These are phyloP conservation scores for Asterionellopsis glacialis DNA, from an alignment of 108 stramenopile species.

Conservation along the genomic window DNA sequence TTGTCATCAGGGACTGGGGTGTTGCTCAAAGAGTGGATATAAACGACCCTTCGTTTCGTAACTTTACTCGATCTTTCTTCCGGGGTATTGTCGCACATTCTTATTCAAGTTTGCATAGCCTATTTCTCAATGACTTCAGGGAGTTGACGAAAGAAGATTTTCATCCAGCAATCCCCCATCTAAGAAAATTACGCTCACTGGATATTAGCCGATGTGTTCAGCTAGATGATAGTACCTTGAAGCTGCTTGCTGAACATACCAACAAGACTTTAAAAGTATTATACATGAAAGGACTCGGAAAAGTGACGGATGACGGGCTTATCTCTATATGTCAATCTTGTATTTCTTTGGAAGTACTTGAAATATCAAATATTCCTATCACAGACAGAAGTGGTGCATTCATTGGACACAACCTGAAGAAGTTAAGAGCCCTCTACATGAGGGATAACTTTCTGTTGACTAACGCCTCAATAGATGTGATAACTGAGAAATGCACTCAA, in stretches of 20 bases:
- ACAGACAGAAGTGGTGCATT: conserved; percentile 42
- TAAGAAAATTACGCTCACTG: conserved; percentile 38
- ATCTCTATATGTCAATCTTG: conserved; percentile 36
- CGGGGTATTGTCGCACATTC: conserved; percentile 41
- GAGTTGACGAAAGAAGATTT: conserved; percentile 35
- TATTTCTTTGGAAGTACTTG: conserved; percentile 41
- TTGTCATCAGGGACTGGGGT: conserved; percentile 37
- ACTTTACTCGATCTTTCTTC: conserved; percentile 20
- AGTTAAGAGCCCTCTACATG: conserved; percentile 49
- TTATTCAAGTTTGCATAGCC: conserved; percentile 40
- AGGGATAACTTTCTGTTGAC: conserved; percentile 62
- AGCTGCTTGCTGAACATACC: conserved; percentile 33
- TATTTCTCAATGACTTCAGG: conserved; percentile 48
- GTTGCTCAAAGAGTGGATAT: conserved; percentile 44
- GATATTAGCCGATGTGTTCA: conserved; percentile 45
- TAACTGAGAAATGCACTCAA: conserved; percentile 41
- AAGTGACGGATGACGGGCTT: conserved; percentile 49
- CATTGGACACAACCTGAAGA: conserved; percentile 41
- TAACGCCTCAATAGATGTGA: conserved; percentile 42
- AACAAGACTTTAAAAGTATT: conserved; percentile 41
- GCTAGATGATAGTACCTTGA: conserved; percentile 52
- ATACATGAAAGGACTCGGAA: conserved; percentile 46
- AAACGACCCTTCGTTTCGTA: conserved; percentile 24
- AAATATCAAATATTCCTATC: conserved; percentile 46
- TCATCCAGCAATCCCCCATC: conserved; percentile 41